phyloP scores from a whole-genome alignment of 2,329 filamentous ascomycete species.

The Chrysosphaeria jannelii region DNA sequence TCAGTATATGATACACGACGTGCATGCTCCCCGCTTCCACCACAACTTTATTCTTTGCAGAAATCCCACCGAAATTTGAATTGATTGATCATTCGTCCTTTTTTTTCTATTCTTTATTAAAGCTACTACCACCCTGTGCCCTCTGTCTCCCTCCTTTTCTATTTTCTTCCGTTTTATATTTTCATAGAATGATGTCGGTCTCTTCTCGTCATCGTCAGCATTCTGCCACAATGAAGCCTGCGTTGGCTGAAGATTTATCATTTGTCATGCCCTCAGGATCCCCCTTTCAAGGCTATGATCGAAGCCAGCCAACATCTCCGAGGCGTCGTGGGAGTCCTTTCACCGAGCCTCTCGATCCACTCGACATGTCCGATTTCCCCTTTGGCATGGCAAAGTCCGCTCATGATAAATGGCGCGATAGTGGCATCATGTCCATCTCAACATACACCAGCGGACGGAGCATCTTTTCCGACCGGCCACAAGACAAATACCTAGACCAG shows the following conservation, averaged over 20 bases:
- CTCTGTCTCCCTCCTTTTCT: background rate
- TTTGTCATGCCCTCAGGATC: background rate
- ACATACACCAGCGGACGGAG: too few relatives aligned
- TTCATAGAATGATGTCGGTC: background rate
- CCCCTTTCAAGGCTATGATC: background rate
- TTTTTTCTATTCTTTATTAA: background rate
- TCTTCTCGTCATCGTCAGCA: background rate
- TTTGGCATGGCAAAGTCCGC: too few relatives aligned
- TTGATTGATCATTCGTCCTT: background rate
- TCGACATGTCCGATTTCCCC: background rate
- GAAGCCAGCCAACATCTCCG: conserved; percentile 1
- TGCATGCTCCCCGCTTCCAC: background rate
- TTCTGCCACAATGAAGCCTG: background rate
- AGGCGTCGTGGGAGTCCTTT: conserved; percentile 2
- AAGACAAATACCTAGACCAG: too few relatives aligned
- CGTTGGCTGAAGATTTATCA: background rate
- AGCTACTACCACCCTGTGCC: background rate
- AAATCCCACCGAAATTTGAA: too few relatives aligned
- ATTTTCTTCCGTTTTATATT: background rate
- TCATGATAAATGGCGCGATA: too few relatives aligned
- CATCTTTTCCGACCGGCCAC: too few relatives aligned
- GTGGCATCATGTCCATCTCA: too few relatives aligned
- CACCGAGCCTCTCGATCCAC: background rate
- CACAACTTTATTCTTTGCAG: too few relatives aligned
- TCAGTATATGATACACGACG: background rate